Evolutionary conservation across 2,329 filamentous ascomycete genomes (phyloP), one percentile per base, ranked within the genome.

Genomic region (Clonostachys rhizophaga): DNA sequence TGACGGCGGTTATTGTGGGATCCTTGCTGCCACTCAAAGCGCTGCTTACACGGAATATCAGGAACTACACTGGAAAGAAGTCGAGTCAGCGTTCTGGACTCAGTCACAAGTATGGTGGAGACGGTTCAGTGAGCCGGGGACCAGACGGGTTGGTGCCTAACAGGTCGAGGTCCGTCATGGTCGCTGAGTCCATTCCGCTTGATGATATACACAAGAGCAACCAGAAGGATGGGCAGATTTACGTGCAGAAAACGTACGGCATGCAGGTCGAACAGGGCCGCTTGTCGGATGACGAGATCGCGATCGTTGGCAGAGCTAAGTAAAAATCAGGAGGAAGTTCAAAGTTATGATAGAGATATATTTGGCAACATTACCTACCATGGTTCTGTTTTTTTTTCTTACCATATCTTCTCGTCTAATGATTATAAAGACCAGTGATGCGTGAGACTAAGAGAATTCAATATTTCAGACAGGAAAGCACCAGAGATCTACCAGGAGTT

Each of bases 11-110:
- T 18, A 45, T 56, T 14, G 54, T 58, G 14, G 54, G 56, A 6
- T 57, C 49, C 3, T 45, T 58, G 3, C 54, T 51, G 2, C 46
- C 56, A 4, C 51, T 58, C 35, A 58, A 56, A 36, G 42, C 43
- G 6, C 37, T 58, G 33, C 36, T 57, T 8, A 47, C 53, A 12
- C 45, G 48, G 1, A 34, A 47, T 11, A 39, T 56, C 14, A 45
- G 35, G 7, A 48, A 51, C 16, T 52, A 50, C 48, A 17, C 24
- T 7, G 46, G n/a, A 4, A 56, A 43, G 12, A 46, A n/a, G n/a
- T 42, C 42, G 6, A 43, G 35, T 6, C 36, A 47, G 9, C 42
- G 18, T 5, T 41, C 47, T n/a, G 46, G 24, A 6, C 43, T 12
- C 30, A 37, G 34, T 8, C 8, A 42, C 9, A 39, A 47, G 13